Evolutionary conservation across 2,329 filamentous ascomycete genomes (phyloP), one percentile per base, ranked within the genome.

Genomic region (Curvularia spicifera): DNA sequence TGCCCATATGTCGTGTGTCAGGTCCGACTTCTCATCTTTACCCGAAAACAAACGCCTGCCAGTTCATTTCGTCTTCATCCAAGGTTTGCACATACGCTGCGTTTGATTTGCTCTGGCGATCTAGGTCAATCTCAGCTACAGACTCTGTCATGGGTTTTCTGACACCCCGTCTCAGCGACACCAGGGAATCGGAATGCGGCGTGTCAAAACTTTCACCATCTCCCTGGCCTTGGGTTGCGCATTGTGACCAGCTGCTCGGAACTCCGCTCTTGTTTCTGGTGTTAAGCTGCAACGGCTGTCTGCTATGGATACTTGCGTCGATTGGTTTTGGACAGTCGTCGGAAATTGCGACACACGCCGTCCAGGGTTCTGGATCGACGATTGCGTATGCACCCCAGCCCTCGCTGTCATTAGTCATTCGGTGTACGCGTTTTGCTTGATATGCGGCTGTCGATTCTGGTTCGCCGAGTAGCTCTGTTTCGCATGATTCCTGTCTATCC

Each of bases 1-100:
- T 47, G 33, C 53, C 42, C 50, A 39, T 55, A 33, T 24, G 51
- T 44, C 22, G 40, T 53, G 26, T 60, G 54, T 29, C 61, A 55
- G 20, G 56, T 47, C 37, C 46, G 28, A 37, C 31, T 44, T 44
- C 42, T 57, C 31, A 28, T 68, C 65, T 40, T 63, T 66, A 20
- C 67, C 71, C 44, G 9, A 76, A 70, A 26, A 75, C 70, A 43
- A 76, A 74, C 12, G 53, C 65, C 61, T 59, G 71, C 76, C 76
- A 78, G 33, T 74, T 53, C 48, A 57, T 56, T 48, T 76, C 74
- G 40, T 67, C 63, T 12, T 65, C 58, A 29, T 66, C 50, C 31
- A 53, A 28, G 26, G 33, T 49, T 42, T 29, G 51, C 31, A 42
- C 28, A 42, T 39, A 50, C 44, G 35, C 59, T 28, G 15, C 29